These are phyloP conservation scores for Musa schizocarpa DNA, from an alignment of 176 grass and related monocot species.

Conservation along the genomic window DNA sequence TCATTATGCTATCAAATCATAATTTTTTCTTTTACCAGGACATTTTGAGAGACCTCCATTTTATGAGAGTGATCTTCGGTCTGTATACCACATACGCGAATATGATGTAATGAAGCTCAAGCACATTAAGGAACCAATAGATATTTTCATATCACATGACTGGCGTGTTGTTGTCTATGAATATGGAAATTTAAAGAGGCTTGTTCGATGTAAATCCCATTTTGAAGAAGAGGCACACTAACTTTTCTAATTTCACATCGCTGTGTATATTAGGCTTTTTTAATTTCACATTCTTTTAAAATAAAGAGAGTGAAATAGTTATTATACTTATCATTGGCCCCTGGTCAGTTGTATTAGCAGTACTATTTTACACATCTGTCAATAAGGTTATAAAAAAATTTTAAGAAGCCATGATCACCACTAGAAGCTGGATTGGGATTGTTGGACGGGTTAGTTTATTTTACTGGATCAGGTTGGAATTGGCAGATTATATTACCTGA, in stretches of 20 bases:
- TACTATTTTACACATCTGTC: neutral
- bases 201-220: conserved; percentile 33
- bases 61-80: conserved; percentile 40
- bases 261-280: neutral
- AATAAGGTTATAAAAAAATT: too few species aligned
- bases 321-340: neutral
- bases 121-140: conserved; percentile 65
- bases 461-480: neutral
- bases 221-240: conserved; percentile 59
- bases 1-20: neutral
- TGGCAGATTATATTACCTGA: too few species aligned
- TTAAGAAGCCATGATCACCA: too few species aligned
- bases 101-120: conserved; percentile 82
- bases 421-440: neutral
- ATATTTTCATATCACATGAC: conserved; percentile 97
- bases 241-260: conserved; percentile 1
- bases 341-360: neutral
- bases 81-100: conserved; percentile 78
- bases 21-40: conserved; percentile 32
- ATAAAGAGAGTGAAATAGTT: too few species aligned
- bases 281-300: too few species aligned
- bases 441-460: neutral
- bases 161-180: conserved; percentile 94
- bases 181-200: conserved; percentile 74
- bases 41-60: conserved; percentile 84